Base-by-base conservation (phyloP, 2,329 filamentous ascomycete genomes). In the Coleophoma eucalyptorum region DNA sequence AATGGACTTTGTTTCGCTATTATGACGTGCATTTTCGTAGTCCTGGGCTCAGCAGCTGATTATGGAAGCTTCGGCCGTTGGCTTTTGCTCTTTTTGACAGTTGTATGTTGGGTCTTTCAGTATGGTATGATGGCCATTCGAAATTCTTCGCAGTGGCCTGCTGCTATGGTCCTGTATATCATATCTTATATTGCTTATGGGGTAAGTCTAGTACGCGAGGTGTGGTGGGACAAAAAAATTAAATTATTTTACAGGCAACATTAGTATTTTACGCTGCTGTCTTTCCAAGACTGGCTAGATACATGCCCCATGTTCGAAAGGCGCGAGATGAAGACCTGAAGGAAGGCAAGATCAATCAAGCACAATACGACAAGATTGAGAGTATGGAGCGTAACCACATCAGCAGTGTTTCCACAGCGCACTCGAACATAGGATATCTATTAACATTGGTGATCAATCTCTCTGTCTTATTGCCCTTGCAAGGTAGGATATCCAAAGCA, bases 1-100 rank as follows among this genome's bases (percentile, higher is more conserved):
- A 72, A 72, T 50, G 69, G 70, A 8, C 63, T 72, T 42, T 71
- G 68, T 44, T 72, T 72, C 50, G 59, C 66, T 3, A 65, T 70
- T 45, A 72, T 72, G 69, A 70, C 69, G 0, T 56, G 72, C 3
- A 68, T 72, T n/a, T 72, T 72, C 37, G 62, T 72, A 6, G 67
- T 64, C 58, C 56, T 72, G 2, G 70, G 70, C 0, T 71, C 68
- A 45, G 69, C 69, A 6, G 70, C 70, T 16, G 70, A 72, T 50
- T 72, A 72, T 54, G 69, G 69, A 33, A 68, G 63, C 13, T 72
- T 72, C 50, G 67, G 69, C 4, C 63, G 68, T 48, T 72, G 68
- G 69, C 51, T 72, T 19, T 62, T 72, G n/a, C 56, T 72, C 8
- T 60, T 53, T 3, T 55, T 72, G n/a, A 72, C 70, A 0, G 61